Evolutionary conservation across 805 yeast genomes (phyloP).

Genomic region (Candida xyloterini): DNA sequence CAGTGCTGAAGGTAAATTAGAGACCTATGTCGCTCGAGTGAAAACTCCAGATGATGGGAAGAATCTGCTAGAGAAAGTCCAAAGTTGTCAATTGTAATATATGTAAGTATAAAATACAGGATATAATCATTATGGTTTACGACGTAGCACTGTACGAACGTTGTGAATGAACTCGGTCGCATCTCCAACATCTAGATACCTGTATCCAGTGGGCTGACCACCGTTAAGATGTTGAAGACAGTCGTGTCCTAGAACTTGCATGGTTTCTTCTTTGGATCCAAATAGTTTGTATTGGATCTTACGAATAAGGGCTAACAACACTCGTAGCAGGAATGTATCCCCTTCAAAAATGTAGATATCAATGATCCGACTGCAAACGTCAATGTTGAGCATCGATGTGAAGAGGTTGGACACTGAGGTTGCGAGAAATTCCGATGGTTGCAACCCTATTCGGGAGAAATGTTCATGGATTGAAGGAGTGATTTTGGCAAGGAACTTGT

Average conservation of each 20-base stretch:
- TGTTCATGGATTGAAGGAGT: constrained; percentile 48
- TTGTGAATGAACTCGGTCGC: constrained; percentile 45
- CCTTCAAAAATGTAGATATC: constrained; percentile 65
- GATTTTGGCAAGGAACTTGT: constrained; percentile 42
- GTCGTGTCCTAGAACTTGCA: constrained; percentile 37
- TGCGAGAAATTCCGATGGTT: constrained; percentile 42
- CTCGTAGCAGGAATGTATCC: constrained; percentile 51
- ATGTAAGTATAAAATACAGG: constrained; percentile 3
- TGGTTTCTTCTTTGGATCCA: constrained; percentile 48
- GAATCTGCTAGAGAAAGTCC: constrained; percentile 39
- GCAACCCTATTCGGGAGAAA: constrained; percentile 41
- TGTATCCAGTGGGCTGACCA: constrained; percentile 20
- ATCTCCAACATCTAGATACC: constrained; percentile 48
- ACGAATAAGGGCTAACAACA: constrained; percentile 50
- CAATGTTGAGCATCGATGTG: constrained; percentile 43
- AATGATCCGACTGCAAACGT: constrained; percentile 46
- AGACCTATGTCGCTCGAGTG: constrained; percentile 69
- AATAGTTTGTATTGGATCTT: constrained; percentile 49
- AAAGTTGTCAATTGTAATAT: constrained; percentile 21
- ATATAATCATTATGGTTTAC: constrained; percentile 4
- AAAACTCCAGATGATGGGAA: constrained; percentile 71
- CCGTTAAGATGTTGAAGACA: constrained; percentile 29
- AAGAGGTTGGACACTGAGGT: constrained; percentile 45
- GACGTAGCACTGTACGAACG: constrained; percentile 39
- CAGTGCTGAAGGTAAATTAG: constrained; percentile 52